These are phyloP conservation scores for Eucommia ulmoides DNA, from an alignment of 257 asterid genomes.

Conservation along the genomic window DNA sequence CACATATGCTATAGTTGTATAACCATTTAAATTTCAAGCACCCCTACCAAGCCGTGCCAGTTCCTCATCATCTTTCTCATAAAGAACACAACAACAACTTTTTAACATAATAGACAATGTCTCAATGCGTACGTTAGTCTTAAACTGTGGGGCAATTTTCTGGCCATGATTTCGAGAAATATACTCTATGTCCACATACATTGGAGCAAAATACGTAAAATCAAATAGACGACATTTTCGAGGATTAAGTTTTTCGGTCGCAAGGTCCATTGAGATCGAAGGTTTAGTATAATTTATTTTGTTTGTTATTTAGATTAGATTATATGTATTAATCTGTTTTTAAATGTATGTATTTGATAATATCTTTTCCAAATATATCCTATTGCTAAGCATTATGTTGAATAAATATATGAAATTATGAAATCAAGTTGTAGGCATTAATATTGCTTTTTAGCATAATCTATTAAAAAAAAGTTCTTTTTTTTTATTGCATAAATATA, in stretches of 20 bases:
- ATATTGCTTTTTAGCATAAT: no score
- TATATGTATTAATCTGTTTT: no score
- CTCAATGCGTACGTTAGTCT: slow-evolving; percentile 46
- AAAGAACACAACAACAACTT: slow-evolving; percentile 54
- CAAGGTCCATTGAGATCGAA: slow-evolving; percentile 18
- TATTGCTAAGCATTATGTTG: no score
- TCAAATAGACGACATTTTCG: slow-evolving; percentile 73
- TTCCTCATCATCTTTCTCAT: slow-evolving; percentile 84
- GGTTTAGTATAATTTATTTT: no score
- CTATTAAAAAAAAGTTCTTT: no score
- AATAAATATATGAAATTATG: no score
- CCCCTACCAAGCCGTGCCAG: slow-evolving; percentile 59
- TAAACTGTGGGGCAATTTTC: slow-evolving; percentile 2
- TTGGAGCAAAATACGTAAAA: slow-evolving; percentile 88
- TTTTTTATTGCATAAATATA: no score
- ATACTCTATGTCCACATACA: slow-evolving; percentile 43
- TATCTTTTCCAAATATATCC: no score
- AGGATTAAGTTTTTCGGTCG: slow-evolving; percentile 41
- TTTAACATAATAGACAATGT: slow-evolving; percentile 92
- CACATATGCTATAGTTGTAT: no score
- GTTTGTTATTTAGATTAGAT: no score
- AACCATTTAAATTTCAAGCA: slow-evolving; percentile 10
- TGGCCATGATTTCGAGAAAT: slow-evolving; percentile 27
- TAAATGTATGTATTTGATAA: no score
- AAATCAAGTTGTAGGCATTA: no score